Conservation (phyloP, 805 yeast genomes). For the Cyberlindnera euphorbiae region DNA sequence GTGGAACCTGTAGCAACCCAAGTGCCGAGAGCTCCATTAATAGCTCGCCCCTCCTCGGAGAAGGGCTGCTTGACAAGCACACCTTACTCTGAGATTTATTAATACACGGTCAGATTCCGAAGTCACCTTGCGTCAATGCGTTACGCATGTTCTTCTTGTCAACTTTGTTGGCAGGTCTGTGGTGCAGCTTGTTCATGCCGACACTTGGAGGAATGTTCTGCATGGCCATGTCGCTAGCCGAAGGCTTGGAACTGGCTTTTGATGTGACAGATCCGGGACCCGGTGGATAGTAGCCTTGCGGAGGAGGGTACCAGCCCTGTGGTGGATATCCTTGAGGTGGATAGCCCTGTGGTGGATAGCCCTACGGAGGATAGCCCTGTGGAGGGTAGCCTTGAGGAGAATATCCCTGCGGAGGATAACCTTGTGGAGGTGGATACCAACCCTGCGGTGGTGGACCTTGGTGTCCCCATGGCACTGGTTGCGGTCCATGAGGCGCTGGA, state of each 20-base stretch:
- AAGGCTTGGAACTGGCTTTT: conserved; percentile 8
- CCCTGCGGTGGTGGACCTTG: conserved; percentile 19
- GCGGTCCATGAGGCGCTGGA: too few species aligned
- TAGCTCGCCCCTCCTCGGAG: too few species aligned
- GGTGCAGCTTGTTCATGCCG: conserved; percentile 39
- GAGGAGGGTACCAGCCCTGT: conserved; percentile 12
- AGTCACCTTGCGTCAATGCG: conserved; percentile 60
- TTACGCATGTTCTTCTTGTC: conserved; percentile 57
- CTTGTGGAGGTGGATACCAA: conserved; percentile 16
- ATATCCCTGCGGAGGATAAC: conserved; percentile 7
- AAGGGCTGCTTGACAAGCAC: too few species aligned
- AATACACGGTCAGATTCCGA: conserved; percentile 48
- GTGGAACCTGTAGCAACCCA: too few species aligned
- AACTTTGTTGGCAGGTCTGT: conserved; percentile 34
- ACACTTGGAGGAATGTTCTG: conserved; percentile 42
- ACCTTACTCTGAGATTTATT: background rate
- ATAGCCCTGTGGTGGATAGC: conserved; percentile 11
- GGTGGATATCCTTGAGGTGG: conserved; percentile 24
- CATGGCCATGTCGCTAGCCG: conserved; percentile 39
- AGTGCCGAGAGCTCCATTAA: too few species aligned
- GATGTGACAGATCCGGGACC: conserved; percentile 10
- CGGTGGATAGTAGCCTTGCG: conserved; percentile 17
- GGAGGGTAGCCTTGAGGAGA: conserved; percentile 20
- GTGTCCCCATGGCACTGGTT: too few species aligned
- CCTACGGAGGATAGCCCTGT: conserved; percentile 20